Evolutionary conservation across 495 filamentous ascomycete genomes (phyloP).

Genomic region (Trichoderma asperelloides): DNA sequence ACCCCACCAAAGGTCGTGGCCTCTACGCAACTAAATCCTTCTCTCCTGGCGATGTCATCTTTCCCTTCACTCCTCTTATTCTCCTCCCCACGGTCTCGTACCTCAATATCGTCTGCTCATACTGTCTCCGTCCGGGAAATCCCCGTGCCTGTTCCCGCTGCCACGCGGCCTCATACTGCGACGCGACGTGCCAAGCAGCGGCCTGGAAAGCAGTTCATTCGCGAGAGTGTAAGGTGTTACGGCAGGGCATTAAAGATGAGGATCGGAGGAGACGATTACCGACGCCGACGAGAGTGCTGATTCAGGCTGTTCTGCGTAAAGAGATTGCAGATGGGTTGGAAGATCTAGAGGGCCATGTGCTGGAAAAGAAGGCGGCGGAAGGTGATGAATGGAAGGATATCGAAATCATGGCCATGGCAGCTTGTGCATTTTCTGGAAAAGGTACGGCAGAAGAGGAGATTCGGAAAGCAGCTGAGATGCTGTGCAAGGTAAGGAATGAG

Average conservation of each 20-base stretch:
- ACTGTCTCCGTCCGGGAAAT: conserved; percentile 26
- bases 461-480: conserved; percentile 24
- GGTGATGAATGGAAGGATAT: conserved; percentile 20
- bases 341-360: conserved; percentile 30
- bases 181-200: conserved; percentile 40
- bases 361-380: conserved; percentile 16
- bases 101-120: conserved; percentile 31
- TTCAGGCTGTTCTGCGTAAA: conserved; percentile 33
- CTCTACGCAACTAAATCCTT: conserved; percentile 27
- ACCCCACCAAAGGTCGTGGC: conserved; percentile 19
- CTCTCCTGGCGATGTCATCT: conserved; percentile 31
- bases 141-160: conserved; percentile 42
- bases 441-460: conserved; percentile 20
- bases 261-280: conserved; percentile 26
- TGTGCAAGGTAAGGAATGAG: conserved; percentile 30
- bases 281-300: conserved; percentile 36
- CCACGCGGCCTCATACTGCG: conserved; percentile 43
- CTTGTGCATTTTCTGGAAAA: conserved; percentile 28
- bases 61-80: conserved; percentile 31
- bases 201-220: conserved; percentile 48
- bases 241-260: conserved; percentile 16
- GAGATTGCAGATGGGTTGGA: conserved; percentile 14
- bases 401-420: conserved; percentile 37
- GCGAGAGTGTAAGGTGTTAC: conserved; percentile 39
- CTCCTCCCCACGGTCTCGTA: conserved; percentile 31